A percentile compares a stretch with the other conserved stretches of the same genome.
These are phyloP conservation scores for Coemansia sp. DNA, from an alignment of 192 early-diverging fungal species.

Conservation along the genomic window DNA sequence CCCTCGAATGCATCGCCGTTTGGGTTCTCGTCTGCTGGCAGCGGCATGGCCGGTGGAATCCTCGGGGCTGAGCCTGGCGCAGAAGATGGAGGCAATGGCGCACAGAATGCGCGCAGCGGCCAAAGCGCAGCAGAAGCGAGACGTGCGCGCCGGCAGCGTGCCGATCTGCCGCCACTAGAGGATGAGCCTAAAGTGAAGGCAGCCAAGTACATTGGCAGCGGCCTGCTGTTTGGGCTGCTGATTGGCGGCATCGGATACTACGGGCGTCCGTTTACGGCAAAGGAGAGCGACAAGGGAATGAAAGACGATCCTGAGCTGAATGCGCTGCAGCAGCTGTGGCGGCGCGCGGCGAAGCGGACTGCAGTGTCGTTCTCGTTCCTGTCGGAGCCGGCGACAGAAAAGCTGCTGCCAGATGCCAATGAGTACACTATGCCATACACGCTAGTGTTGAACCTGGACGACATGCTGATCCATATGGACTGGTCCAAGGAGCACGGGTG, in stretches of 20 bases:
- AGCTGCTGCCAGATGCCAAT: conserved; percentile 89
- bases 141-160: conserved; percentile 51
- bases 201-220: conserved; percentile 46
- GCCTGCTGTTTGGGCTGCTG: conserved; percentile 44
- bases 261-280: conserved; percentile 39
- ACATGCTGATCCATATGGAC: conserved; percentile 87
- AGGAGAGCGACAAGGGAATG: conserved; percentile 40
- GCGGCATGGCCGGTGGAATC: conserved; percentile 49
- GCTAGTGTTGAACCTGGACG: conserved; percentile 91
- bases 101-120: conserved; percentile 22
- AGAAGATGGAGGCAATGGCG: background rate
- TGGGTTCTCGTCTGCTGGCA: conserved; percentile 43
- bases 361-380: conserved; percentile 36
- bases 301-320: conserved; percentile 40
- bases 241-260: conserved; percentile 48
- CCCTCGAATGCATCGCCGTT: conserved; percentile 41
- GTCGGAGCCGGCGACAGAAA: conserved; percentile 76
- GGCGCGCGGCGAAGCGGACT: conserved; percentile 27
- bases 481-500: conserved; percentile 97
- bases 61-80: conserved; percentile 23
- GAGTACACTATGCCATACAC: conserved; percentile 88
- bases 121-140: conserved; percentile 49
- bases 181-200: conserved; percentile 52
- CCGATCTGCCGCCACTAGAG: conserved; percentile 53
- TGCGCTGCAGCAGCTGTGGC: conserved; percentile 44